Base-by-base conservation (phyloP, 1,284 basidiomycete species). In the Ganoderma sinense region DNA sequence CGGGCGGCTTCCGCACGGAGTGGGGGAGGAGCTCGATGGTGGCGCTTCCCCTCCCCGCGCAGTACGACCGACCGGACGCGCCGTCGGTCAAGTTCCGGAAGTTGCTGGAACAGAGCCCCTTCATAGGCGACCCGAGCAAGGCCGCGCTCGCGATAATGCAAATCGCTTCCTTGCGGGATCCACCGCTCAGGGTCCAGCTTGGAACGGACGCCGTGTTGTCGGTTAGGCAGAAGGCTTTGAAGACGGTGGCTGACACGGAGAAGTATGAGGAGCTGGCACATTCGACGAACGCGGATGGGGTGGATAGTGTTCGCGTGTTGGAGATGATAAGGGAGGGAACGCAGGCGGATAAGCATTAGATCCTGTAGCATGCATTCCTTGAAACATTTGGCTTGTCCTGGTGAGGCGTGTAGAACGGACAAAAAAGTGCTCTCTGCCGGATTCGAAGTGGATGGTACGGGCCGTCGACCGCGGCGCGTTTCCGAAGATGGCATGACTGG, bases 181-280 rank as follows among this genome's bases (percentile, higher is more conserved):
- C 80, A 29, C 82, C 82, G 48, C 66, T 82, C 40, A 71, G 82
- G 40, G 67, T 83, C 10, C 80, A 79, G 48, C 73, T 84, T 0
- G 82, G 82, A 2, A 78, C 76, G 58, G 82, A 82, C 40, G 69
- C 78, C 1, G 69, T 75, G 60, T 71, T 74, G 18, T 67, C 80
- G 36, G 78, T 81, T 20, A 73, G 71, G 66, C 55, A 65, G 13
- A 75, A 78, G 64, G 81, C 80, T 13, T 69, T 74, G 73, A 75
- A 71, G 60, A 81, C 80, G 26, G 39, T 80, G 20, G 61, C 16
- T 45, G 68, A 66, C 16, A 36, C 43, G 7, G 60, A 68, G 62
- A 31, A 43, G 63, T 66, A 55, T n/a, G 69, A 62, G 45, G 69
- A 67, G 33, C 16, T 74, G 13, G 67, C 69, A 13, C 69, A 70